Evolutionary conservation across 2,329 filamentous ascomycete genomes (phyloP).

Genomic region (Penicillium sp.): DNA sequence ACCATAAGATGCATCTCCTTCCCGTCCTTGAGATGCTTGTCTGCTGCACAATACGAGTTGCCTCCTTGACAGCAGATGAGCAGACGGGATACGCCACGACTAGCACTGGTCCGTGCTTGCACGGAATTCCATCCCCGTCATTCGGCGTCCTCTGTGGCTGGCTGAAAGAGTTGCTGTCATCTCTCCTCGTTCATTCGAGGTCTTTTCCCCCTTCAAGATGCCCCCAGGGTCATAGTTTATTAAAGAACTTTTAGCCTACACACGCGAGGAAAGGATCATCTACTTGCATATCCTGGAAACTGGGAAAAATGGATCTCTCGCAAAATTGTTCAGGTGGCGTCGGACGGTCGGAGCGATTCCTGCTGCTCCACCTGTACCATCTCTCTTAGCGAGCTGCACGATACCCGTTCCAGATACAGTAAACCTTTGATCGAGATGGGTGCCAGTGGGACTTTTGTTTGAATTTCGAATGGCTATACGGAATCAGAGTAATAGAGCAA

Average conservation of each 20-base stretch:
- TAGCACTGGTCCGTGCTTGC: constrained; percentile 1
- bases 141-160: constrained; percentile 9
- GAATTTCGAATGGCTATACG: neutral
- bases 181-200: neutral
- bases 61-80: neutral
- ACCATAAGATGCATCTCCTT: neutral
- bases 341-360: neutral
- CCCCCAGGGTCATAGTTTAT: neutral
- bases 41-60: neutral
- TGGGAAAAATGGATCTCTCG: constrained; percentile 19
- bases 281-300: constrained; percentile 30
- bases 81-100: neutral
- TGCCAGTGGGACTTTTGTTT: neutral
- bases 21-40: neutral
- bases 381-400: constrained; percentile 20
- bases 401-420: constrained; percentile 19
- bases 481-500: neutral
- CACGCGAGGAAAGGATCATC: constrained; percentile 20
- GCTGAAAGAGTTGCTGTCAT: constrained; percentile 14
- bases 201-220: neutral
- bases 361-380: constrained; percentile 12
- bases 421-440: neutral
- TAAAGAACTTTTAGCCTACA: constrained; percentile 4
- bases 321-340: constrained; percentile 17
- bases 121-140: neutral